Conservation (phyloP, 768 basidiomycete species). For the Rhodosporidiobolus odoratus region DNA sequence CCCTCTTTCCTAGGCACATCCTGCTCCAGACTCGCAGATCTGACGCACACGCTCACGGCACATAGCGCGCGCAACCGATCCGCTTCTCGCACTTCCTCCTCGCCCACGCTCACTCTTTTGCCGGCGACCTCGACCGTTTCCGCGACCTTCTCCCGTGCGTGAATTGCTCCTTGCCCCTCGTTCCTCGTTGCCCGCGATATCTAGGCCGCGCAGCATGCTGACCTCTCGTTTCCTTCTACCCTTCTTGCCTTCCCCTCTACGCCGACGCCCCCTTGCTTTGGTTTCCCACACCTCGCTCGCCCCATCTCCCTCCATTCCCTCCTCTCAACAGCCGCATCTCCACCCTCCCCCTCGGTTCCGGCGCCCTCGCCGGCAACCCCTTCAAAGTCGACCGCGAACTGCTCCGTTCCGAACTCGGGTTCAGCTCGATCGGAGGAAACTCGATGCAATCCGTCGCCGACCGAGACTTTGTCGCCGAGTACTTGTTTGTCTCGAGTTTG, state of each 20-base stretch:
- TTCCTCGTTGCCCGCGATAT: too few species aligned
- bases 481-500: slow-evolving; percentile 91
- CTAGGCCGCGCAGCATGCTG: too few species aligned
- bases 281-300: neutral
- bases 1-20: neutral
- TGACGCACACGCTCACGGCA: neutral
- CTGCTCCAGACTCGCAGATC: too few species aligned
- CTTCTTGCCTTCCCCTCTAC: too few species aligned
- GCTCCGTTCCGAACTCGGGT: slow-evolving; percentile 82
- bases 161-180: too few species aligned
- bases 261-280: neutral
- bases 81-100: slow-evolving; percentile 96
- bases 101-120: slow-evolving; percentile 89
- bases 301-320: slow-evolving; percentile 50
- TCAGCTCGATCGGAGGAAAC: slow-evolving; percentile 83
- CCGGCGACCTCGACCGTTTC: slow-evolving; percentile 56
- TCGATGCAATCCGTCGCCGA: slow-evolving; percentile 92
- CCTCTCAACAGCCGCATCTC: slow-evolving; percentile 70
- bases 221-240: neutral
- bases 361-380: slow-evolving; percentile 93
- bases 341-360: slow-evolving; percentile 85
- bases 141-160: slow-evolving; percentile 40
- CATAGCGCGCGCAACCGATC: slow-evolving; percentile 91
- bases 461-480: slow-evolving; percentile 94
- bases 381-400: slow-evolving; percentile 91